A percentile compares a stretch with the other conserved stretches of the same genome.
Conservation (phyloP, 768 basidiomycete genomes). For the Asterophora lycoperdoides region DNA sequence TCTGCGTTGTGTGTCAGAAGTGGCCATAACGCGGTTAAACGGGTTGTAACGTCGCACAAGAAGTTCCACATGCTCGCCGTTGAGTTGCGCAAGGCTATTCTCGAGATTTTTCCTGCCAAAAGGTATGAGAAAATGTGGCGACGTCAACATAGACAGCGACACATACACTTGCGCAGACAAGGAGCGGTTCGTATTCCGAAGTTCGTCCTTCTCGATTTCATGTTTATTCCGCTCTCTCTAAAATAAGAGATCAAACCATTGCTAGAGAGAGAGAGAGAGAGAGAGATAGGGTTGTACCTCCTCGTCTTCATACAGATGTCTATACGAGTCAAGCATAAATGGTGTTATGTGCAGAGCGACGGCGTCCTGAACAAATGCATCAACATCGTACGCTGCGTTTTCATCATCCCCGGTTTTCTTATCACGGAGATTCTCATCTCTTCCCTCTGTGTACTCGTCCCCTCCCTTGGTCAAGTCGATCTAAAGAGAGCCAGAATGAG, state of each 20-base stretch:
- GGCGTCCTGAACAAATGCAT: conserved; percentile 86
- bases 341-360: conserved; percentile 85
- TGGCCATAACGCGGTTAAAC: background rate
- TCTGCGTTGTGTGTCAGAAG: conserved; percentile 38
- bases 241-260: background rate
- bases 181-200: conserved; percentile 74
- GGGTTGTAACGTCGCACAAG: conserved; percentile 40
- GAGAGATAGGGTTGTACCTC: conserved; percentile 34
- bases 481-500: conserved; percentile 14
- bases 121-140: background rate
- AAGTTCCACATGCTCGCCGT: conserved; percentile 75
- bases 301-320: conserved; percentile 83
- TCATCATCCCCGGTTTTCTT: conserved; percentile 8
- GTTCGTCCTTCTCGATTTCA: conserved; percentile 74
- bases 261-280: background rate
- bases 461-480: conserved; percentile 24
- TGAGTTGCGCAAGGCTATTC: conserved; percentile 70
- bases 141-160: background rate
- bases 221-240: conserved; percentile 76
- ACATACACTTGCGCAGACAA: conserved; percentile 79
- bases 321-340: conserved; percentile 90
- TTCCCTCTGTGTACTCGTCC: conserved; percentile 11
- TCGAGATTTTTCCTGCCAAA: conserved; percentile 73
- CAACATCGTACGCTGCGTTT: conserved; percentile 52
- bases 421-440: too few relatives aligned